Evolutionary conservation across 2,329 filamentous ascomycete genomes (phyloP).

Genomic region (Pseudocercospora macadamiae): DNA sequence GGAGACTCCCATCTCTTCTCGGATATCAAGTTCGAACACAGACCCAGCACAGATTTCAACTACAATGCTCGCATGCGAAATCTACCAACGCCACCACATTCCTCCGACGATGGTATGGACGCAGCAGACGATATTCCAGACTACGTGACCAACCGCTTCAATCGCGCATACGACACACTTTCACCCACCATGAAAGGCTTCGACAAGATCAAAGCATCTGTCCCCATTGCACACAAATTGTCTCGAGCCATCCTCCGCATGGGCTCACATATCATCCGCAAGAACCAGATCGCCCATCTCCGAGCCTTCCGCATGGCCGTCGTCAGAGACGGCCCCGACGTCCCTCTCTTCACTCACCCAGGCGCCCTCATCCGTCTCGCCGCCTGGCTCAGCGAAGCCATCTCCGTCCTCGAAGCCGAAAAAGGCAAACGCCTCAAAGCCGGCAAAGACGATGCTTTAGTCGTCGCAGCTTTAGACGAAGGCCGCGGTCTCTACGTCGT

Average conservation of each 20-base stretch:
- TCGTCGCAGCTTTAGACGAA: slow-evolving; percentile 88
- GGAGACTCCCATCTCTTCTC: slow-evolving; percentile 27
- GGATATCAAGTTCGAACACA: slow-evolving; percentile 21
- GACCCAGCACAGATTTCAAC: slow-evolving; percentile 23
- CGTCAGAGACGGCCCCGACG: slow-evolving; percentile 91
- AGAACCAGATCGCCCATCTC: slow-evolving; percentile 90
- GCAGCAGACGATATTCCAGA: slow-evolving; percentile 41
- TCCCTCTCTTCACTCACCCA: slow-evolving; percentile 87
- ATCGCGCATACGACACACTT: slow-evolving; percentile 62
- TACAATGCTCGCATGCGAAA: slow-evolving; percentile 35
- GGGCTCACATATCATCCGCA: slow-evolving; percentile 86
- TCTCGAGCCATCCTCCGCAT: slow-evolving; percentile 92
- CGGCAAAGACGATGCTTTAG: slow-evolving; percentile 69
- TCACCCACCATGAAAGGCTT: slow-evolving; percentile 59
- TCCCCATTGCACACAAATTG: slow-evolving; percentile 84
- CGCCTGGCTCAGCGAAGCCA: slow-evolving; percentile 90
- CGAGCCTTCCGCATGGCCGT: slow-evolving; percentile 93
- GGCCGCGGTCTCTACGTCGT: slow-evolving; percentile 85
- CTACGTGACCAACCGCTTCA: slow-evolving; percentile 57
- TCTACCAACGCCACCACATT: slow-evolving; percentile 39
- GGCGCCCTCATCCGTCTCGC: slow-evolving; percentile 91
- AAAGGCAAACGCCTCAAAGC: slow-evolving; percentile 65
- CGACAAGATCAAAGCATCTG: slow-evolving; percentile 71
- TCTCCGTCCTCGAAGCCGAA: slow-evolving; percentile 85
- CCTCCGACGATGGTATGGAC: slow-evolving; percentile 35